These are phyloP conservation scores for Ilyonectria sp. DNA, from an alignment of 2,329 filamentous ascomycete genomes.

Conservation along the genomic window DNA sequence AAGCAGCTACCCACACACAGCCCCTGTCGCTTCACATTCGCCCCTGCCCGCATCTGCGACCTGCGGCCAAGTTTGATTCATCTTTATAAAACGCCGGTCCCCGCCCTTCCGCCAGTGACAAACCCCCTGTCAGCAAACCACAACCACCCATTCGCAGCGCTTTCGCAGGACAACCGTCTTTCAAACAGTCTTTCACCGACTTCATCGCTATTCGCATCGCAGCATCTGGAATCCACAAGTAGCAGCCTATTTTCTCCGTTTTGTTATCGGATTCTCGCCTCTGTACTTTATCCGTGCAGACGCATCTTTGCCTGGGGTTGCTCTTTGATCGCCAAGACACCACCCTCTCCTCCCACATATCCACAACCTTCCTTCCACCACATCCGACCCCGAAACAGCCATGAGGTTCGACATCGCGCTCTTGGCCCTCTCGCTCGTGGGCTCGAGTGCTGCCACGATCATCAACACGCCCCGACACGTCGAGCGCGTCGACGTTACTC, in stretches of 20 bases:
- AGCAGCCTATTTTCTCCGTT: not conserved
- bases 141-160: not conserved
- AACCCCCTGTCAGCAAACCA: conserved; percentile 11
- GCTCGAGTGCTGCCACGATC: conserved; percentile 45
- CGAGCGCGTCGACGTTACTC: conserved; percentile 43
- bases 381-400: conserved; percentile 23
- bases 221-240: not conserved
- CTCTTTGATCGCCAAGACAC: conserved; percentile 12
- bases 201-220: not conserved
- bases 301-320: not conserved
- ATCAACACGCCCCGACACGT: conserved; percentile 44
- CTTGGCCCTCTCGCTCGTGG: conserved; percentile 49
- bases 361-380: not conserved
- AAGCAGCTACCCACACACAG: not conserved
- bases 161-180: not conserved
- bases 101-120: conserved; percentile 12
- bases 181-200: not conserved
- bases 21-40: not conserved
- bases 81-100: conserved; percentile 6
- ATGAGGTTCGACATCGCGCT: conserved; percentile 54
- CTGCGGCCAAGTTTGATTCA: not conserved
- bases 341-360: not conserved
- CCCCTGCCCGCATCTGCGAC: not conserved
- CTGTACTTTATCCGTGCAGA: not conserved
- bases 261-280: not conserved